Conservation (phyloP, 345 rosid species). For the Melaleuca quinquenervia region DNA sequence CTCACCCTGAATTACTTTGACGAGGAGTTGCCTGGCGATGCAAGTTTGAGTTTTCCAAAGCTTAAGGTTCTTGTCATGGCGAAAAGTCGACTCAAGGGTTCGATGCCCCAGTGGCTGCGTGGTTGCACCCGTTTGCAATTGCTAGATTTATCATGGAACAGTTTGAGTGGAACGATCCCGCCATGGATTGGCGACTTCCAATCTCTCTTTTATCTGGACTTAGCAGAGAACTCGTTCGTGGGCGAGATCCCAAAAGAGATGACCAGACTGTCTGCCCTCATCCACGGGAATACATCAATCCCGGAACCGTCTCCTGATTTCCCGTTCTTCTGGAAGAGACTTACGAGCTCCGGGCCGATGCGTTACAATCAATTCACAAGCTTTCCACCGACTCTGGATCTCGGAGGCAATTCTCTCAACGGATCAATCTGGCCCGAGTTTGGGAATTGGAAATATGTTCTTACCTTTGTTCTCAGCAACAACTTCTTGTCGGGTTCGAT, state of each 20-base stretch:
- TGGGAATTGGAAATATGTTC: background rate
- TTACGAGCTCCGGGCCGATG: background rate
- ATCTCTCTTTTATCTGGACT: slow-evolving; percentile 6
- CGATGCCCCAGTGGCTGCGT: background rate
- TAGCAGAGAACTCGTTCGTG: slow-evolving; percentile 3
- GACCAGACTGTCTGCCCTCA: background rate
- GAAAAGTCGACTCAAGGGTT: background rate
- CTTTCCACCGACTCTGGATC: slow-evolving; percentile 2
- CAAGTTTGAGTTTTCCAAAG: background rate
- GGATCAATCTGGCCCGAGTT: slow-evolving; percentile 1
- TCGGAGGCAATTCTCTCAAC: background rate
- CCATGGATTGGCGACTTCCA: slow-evolving; percentile 1
- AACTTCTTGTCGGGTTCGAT: slow-evolving; percentile 3
- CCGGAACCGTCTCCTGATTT: background rate
- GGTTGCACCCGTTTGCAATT: slow-evolving; percentile 2
- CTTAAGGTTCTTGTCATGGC: background rate
- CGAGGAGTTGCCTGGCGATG: slow-evolving; percentile 4
- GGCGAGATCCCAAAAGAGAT: slow-evolving; percentile 2
- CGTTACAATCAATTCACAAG: background rate
- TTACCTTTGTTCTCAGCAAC: background rate
- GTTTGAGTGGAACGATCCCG: slow-evolving; percentile 2
- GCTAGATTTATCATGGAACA: slow-evolving; percentile 6
- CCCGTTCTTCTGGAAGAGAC: background rate
- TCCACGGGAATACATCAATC: background rate
- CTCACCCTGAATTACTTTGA: background rate